Base-by-base conservation (phyloP, 768 basidiomycete genomes). In the Antrodiella citrinella region DNA sequence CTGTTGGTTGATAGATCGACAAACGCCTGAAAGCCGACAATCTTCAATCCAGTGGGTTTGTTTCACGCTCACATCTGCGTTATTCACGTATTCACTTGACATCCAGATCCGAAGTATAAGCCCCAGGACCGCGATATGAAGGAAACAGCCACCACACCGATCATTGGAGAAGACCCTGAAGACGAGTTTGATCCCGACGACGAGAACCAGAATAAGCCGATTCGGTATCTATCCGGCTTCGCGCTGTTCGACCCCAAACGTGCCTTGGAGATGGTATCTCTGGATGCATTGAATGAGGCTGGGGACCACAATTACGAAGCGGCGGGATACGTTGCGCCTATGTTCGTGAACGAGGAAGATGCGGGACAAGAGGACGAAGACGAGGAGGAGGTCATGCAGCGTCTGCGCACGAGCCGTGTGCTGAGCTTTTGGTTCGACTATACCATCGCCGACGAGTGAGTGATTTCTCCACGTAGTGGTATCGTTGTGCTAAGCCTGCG, bases 161-260 rank as follows among this genome's bases (percentile, higher is more conserved):
- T 69, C n/a, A 44, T 48, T 12, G 65, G 68, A 24, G 65, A 63
- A 20, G 58, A 60, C 20, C 50, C 56, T 10, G 55, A 59, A 15
- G 64, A 62, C 25, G 44, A 48, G 9, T 25, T 44, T 7, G 12
- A 44, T 13, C 41, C 26, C 2, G 60, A 68, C 13, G 69, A 67
- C 40, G 15, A 7, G 9, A 7, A 43, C 9, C 9, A n/a, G 15
- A 7, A 10, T 5, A 69, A 82, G 57, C 83, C 80, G 7, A 64
- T 77, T n/a, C 75, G 86, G 2, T 54, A 75, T 5, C 68, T 90
- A 3, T 69, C 69, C 3, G 72, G 75, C 22, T 90, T 86, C 54
- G 58, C 69, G 1, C 70, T 88, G 43, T 87, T 83, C 59, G 81
- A 88, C 48, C 69, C 77, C 0, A 64, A 59, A 3, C 69, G 72